phyloP scores from a whole-genome alignment of 345 rosid species.

The Camelina neglecta region DNA sequence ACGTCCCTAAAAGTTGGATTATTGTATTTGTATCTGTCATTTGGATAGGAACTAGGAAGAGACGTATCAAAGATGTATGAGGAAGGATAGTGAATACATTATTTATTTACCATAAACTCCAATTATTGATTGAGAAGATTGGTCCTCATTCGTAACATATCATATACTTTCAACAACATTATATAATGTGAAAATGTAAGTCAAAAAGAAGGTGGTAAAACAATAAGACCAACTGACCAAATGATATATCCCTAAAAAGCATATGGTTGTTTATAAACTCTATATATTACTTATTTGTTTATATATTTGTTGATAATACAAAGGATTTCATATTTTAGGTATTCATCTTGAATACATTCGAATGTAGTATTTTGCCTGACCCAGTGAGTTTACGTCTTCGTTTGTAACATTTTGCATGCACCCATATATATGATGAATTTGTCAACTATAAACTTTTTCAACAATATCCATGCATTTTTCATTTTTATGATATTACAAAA shows the following conservation, averaged over 20 bases:
- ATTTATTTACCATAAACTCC: slow-evolving; percentile 13
- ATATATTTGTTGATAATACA: too few species aligned
- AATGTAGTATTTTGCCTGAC: background rate
- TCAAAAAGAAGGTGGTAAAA: slow-evolving; percentile 16
- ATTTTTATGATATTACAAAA: background rate
- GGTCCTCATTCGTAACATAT: slow-evolving; percentile 6
- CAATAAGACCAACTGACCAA: background rate
- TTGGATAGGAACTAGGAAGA: slow-evolving; percentile 31
- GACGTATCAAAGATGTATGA: slow-evolving; percentile 28
- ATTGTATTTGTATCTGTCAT: background rate
- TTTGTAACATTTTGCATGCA: background rate
- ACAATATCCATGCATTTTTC: background rate
- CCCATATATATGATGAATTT: background rate
- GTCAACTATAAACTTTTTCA: background rate
- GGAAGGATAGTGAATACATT: background rate
- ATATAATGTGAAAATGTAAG: background rate
- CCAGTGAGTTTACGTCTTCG: background rate
- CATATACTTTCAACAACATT: background rate
- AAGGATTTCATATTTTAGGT: too few species aligned
- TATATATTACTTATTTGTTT: too few species aligned
- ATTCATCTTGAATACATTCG: background rate
- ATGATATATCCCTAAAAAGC: background rate
- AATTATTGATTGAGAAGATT: slow-evolving; percentile 32
- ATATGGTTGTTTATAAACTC: background rate
- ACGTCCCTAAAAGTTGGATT: background rate